phyloP scores from a whole-genome alignment of 2,329 filamentous ascomycete species.

The Alternaria sp. region DNA sequence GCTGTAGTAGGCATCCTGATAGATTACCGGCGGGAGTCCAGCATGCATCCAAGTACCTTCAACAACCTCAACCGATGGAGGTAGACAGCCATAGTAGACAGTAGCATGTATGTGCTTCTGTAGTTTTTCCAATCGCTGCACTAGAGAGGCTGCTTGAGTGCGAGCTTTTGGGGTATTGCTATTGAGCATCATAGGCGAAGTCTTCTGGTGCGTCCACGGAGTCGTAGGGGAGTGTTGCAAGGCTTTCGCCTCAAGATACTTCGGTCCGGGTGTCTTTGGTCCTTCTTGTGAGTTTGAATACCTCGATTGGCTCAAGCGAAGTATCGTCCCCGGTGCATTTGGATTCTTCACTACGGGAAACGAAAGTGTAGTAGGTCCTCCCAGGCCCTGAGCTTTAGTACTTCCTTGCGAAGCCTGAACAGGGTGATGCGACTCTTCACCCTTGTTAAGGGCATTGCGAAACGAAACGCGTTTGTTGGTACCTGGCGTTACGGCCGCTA shows the following conservation, averaged over 20 bases:
- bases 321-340: constrained; percentile 68
- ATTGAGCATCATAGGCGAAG: constrained; percentile 25
- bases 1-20: constrained; percentile 87
- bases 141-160: constrained; percentile 30
- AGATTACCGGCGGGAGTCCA: constrained; percentile 73
- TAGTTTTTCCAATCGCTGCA: constrained; percentile 23
- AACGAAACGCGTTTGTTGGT: constrained; percentile 22
- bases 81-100: constrained; percentile 49
- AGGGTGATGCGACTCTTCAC: constrained; percentile 9
- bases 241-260: constrained; percentile 23
- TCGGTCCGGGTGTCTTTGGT: constrained; percentile 39
- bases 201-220: constrained; percentile 47
- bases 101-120: constrained; percentile 32
- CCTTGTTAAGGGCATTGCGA: constrained; percentile 14
- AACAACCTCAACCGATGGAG: constrained; percentile 59
- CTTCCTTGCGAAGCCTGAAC: constrained; percentile 52
- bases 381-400: constrained; percentile 48
- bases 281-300: constrained; percentile 59
- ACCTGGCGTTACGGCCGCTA: constrained; percentile 16
- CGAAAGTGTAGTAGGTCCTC: constrained; percentile 60
- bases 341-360: constrained; percentile 84
- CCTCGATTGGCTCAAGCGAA: constrained; percentile 72
- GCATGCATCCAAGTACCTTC: constrained; percentile 65
- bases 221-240: constrained; percentile 37
- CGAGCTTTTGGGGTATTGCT: constrained; percentile 28